Conservation (phyloP, 2,329 filamentous ascomycete genomes). For the Fusarium sp. region DNA sequence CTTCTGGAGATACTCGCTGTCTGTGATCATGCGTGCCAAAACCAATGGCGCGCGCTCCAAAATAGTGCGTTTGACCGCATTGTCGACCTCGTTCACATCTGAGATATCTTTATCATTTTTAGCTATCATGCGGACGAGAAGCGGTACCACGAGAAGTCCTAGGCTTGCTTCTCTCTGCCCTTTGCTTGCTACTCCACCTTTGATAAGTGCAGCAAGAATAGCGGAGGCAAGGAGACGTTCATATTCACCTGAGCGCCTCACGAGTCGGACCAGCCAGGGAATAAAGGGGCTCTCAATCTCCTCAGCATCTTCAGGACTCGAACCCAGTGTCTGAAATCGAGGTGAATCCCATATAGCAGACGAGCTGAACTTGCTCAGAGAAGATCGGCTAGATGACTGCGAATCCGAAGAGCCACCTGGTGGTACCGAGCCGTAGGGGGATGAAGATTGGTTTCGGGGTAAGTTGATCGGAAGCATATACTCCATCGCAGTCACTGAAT, state of each 20-base stretch:
- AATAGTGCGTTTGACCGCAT: conserved; percentile 51
- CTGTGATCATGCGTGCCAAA: conserved; percentile 79
- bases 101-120: conserved; percentile 56
- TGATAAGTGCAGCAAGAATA: conserved; percentile 74
- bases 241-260: conserved; percentile 64
- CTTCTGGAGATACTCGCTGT: conserved; percentile 81
- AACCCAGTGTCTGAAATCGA: conserved; percentile 39
- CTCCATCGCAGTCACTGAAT: conserved; percentile 59
- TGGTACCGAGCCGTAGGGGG: conserved; percentile 32
- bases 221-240: conserved; percentile 74
- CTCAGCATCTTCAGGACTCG: conserved; percentile 53
- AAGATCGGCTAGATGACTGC: conserved; percentile 42
- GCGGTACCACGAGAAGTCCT: conserved; percentile 72
- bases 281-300: conserved; percentile 75
- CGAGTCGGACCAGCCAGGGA: conserved; percentile 74
- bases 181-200: conserved; percentile 70
- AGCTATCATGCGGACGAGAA: conserved; percentile 70
- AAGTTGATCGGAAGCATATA: conserved; percentile 63
- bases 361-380: conserved; percentile 42
- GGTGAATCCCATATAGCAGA: conserved; percentile 45
- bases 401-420: conserved; percentile 35
- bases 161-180: conserved; percentile 67
- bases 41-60: conserved; percentile 77
- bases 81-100: conserved; percentile 49
- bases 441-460: conserved; percentile 40